Percentiles rank a stretch among this genome's conserved stretches.
phyloP scores from a whole-genome alignment of 176 grass and related monocot species.

The Musa schizocarpa region DNA sequence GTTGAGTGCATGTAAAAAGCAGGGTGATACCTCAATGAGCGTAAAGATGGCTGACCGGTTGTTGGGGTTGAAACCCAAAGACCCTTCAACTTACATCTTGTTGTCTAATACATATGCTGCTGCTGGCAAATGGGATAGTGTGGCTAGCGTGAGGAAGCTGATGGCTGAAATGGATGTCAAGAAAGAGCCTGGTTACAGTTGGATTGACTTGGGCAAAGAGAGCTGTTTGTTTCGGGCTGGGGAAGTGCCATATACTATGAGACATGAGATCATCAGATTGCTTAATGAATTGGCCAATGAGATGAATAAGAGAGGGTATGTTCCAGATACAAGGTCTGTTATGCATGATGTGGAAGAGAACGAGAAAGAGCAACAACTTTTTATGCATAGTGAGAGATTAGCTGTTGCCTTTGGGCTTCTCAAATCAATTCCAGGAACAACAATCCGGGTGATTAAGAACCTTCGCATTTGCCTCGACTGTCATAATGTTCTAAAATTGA shows the following conservation, averaged over 20 bases:
- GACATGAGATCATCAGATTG: slow-evolving; percentile 51
- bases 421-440: slow-evolving; percentile 44
- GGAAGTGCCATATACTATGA: slow-evolving; percentile 41
- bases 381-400: slow-evolving; percentile 77
- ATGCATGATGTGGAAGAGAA: slow-evolving; percentile 94
- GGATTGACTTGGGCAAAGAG: slow-evolving; percentile 57
- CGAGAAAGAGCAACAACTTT: slow-evolving; percentile 82
- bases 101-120: slow-evolving; percentile 77
- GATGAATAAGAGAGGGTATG: slow-evolving; percentile 73
- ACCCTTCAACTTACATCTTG: slow-evolving; percentile 77
- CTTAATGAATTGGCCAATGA: slow-evolving; percentile 37
- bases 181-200: slow-evolving; percentile 70
- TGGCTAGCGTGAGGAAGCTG: slow-evolving; percentile 47
- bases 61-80: slow-evolving; percentile 48
- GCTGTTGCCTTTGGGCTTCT: slow-evolving; percentile 74
- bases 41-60: slow-evolving; percentile 55
- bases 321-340: slow-evolving; percentile 67
- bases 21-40: slow-evolving; percentile 48
- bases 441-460: slow-evolving; percentile 69
- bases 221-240: slow-evolving; percentile 56
- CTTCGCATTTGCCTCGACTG: slow-evolving; percentile 56
- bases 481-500: slow-evolving; percentile 60
- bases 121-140: slow-evolving; percentile 59
- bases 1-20: slow-evolving; percentile 76
- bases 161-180: slow-evolving; percentile 48